Conservation (phyloP, 495 filamentous ascomycete species). For the Annulohypoxylon stygium region DNA sequence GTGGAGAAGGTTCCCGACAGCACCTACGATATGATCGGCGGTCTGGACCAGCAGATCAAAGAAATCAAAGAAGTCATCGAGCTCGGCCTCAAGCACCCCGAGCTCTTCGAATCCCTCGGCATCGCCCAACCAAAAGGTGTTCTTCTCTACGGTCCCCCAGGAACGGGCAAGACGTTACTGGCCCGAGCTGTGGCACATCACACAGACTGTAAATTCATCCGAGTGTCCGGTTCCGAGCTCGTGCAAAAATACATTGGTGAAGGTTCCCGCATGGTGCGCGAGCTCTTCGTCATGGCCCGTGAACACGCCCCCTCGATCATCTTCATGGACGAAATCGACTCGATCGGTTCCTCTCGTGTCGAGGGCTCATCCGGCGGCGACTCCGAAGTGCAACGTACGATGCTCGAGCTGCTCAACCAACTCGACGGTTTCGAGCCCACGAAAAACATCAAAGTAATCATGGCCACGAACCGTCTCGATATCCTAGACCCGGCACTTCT, state of each 20-base stretch:
- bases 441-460: conserved; percentile 99
- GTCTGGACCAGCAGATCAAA: conserved; percentile 98
- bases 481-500: conserved; percentile 96
- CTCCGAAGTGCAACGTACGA: conserved; percentile 99
- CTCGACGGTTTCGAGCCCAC: conserved; percentile 98
- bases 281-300: conserved; percentile 98
- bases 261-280: conserved; percentile 97
- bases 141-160: conserved; percentile 94
- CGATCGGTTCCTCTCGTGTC: conserved; percentile 96
- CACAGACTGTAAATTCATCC: conserved; percentile 98
- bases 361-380: conserved; percentile 95
- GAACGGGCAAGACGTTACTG: conserved; percentile 96
- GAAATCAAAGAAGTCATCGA: conserved; percentile 99
- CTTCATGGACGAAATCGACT: conserved; percentile 99
- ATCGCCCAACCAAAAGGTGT: conserved; percentile 99
- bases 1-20: conserved; percentile 99
- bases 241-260: conserved; percentile 99
- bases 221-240: conserved; percentile 93
- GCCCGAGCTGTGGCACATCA: conserved; percentile 97
- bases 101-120: conserved; percentile 97
- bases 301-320: conserved; percentile 99
- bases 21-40: conserved; percentile 99
- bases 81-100: conserved; percentile 96
- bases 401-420: conserved; percentile 98
- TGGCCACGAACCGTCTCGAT: conserved; percentile 98